Conservation (phyloP, 2,329 filamentous ascomycete species). For the Cryphonectria japonica region DNA sequence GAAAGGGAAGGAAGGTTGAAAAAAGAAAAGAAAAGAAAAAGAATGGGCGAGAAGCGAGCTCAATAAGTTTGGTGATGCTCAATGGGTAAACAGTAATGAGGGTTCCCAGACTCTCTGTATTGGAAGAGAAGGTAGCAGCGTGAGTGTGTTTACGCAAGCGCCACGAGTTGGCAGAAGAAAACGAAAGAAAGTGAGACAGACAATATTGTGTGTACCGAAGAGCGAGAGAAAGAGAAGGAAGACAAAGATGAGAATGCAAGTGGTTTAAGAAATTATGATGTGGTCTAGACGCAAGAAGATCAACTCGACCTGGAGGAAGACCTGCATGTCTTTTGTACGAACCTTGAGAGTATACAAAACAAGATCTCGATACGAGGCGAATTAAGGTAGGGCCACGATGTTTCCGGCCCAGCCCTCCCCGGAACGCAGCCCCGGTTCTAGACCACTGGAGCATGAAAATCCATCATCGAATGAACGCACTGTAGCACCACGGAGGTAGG, state of each 20-base stretch:
- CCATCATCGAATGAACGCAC: conserved; percentile 9
- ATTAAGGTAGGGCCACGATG: conserved; percentile 15
- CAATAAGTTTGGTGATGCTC: conserved; percentile 8
- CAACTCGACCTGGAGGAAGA: conserved; percentile 14
- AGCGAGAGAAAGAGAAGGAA: neutral
- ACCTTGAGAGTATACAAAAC: neutral
- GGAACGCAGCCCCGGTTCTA: conserved; percentile 16
- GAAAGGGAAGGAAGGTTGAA: neutral
- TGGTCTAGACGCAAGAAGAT: neutral
- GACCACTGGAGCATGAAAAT: conserved; percentile 14
- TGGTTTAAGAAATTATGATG: neutral
- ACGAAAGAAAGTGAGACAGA: neutral
- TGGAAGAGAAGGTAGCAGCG: conserved; percentile 4
- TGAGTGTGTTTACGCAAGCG: neutral
- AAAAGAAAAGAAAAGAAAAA: conserved; percentile 14
- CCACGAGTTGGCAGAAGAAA: neutral
- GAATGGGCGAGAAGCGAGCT: conserved; percentile 5
- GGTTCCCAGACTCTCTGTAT: conserved; percentile 3
- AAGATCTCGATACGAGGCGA: conserved; percentile 16
- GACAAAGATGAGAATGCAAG: neutral
- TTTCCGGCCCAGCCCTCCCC: conserved; percentile 10
- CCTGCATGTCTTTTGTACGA: conserved; percentile 24
- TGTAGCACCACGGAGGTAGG: conserved; percentile 3
- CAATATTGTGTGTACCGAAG: neutral
- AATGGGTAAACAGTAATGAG: neutral